Conservation (phyloP, 176 grass and related monocot species). For the Oryza coarctata region DNA sequence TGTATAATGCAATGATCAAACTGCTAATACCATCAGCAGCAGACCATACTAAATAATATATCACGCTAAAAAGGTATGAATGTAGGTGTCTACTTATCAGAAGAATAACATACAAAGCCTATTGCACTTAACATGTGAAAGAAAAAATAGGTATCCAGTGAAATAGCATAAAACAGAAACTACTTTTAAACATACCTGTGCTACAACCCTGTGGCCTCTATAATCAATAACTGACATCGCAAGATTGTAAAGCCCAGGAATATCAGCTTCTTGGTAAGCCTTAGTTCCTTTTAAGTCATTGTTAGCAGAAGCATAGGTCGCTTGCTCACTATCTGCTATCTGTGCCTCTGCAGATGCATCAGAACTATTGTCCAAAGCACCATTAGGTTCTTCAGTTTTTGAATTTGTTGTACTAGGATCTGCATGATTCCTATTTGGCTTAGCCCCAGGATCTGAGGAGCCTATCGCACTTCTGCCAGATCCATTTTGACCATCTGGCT, state of each 20-base stretch:
- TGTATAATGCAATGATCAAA: slow-evolving; percentile 2
- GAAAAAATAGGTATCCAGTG: neutral
- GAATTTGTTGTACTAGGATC: neutral
- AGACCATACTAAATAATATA: neutral
- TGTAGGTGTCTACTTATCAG: neutral
- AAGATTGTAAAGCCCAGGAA: slow-evolving; percentile 95
- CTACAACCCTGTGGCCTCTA: slow-evolving; percentile 96
- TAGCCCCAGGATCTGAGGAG: slow-evolving; percentile 36
- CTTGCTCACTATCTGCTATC: slow-evolving; percentile 85
- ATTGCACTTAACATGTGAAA: neutral
- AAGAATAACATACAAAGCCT: neutral
- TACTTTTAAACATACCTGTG: slow-evolving; percentile 58
- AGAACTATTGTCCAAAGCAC: slow-evolving; percentile 29
- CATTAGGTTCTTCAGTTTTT: slow-evolving; percentile 29
- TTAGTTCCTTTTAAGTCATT: slow-evolving; percentile 99
- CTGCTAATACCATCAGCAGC: neutral
- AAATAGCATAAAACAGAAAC: slow-evolving; percentile 5
- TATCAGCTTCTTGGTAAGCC: slow-evolving; percentile 96
- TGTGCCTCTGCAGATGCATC: slow-evolving; percentile 71
- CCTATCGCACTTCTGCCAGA: slow-evolving; percentile 15
- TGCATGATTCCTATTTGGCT: slow-evolving; percentile 11
- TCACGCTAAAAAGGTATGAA: neutral
- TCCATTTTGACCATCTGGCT: slow-evolving; percentile 40
- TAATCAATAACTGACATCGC: slow-evolving; percentile 99
- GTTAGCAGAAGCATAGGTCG: slow-evolving; percentile 98